phyloP scores from a whole-genome alignment of 108 stramenopile species.

The Cyclotella atomus region DNA sequence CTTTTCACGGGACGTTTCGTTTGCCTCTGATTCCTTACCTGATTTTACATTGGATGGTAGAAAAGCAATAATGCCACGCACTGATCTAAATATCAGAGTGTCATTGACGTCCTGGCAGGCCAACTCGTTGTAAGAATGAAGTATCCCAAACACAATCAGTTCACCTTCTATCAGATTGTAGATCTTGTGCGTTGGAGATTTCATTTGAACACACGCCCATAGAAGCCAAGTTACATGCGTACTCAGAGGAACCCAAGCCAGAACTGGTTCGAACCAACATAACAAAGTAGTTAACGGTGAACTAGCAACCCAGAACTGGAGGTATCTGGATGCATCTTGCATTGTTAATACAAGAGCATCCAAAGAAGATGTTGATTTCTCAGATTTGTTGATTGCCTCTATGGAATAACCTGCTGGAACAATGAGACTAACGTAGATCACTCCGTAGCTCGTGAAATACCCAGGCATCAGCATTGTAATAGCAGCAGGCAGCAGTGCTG shows the following conservation, averaged over 20 bases:
- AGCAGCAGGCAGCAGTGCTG: conserved; percentile 67
- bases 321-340: conserved; percentile 50
- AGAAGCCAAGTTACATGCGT: conserved; percentile 67
- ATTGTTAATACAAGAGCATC: conserved; percentile 25
- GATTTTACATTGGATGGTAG: neutral
- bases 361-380: conserved; percentile 12
- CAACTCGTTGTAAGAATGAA: conserved; percentile 6
- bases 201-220: conserved; percentile 69
- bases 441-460: conserved; percentile 74
- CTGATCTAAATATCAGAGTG: neutral
- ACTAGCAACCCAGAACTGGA: conserved; percentile 83
- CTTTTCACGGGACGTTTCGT: neutral
- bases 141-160: conserved; percentile 61
- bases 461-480: conserved; percentile 82
- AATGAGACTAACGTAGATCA: conserved; percentile 74
- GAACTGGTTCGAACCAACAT: conserved; percentile 47
- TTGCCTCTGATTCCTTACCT: neutral
- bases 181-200: conserved; percentile 47
- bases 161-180: conserved; percentile 66
- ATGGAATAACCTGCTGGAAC: conserved; percentile 70
- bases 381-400: conserved; percentile 24
- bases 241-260: conserved; percentile 86
- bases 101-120: neutral
- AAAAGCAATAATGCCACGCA: neutral
- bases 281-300: conserved; percentile 51